Percentiles rank a stretch among this genome's conserved stretches.
phyloP scores from a whole-genome alignment of 2,329 filamentous ascomycete species.

The Pestalotiopsis sp. region DNA sequence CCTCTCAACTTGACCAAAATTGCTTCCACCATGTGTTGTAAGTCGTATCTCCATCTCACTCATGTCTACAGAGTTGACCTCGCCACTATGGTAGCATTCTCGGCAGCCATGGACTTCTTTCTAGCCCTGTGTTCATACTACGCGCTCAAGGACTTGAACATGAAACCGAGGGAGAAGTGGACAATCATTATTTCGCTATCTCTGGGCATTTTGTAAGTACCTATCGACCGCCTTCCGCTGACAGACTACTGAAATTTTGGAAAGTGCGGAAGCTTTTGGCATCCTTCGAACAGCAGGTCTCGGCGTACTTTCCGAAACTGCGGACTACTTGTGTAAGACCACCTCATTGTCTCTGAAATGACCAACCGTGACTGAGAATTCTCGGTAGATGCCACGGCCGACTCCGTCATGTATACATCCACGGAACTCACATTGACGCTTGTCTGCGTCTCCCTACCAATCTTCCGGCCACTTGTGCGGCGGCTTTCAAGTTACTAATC shows the following conservation, averaged over 20 bases:
- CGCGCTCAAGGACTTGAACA: slow-evolving; percentile 19
- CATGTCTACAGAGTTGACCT: neutral
- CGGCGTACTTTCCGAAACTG: slow-evolving; percentile 11
- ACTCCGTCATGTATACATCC: slow-evolving; percentile 18
- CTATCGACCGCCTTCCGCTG: neutral
- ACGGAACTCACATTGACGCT: slow-evolving; percentile 19
- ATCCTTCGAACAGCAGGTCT: slow-evolving; percentile 16
- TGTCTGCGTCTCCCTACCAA: slow-evolving; percentile 18
- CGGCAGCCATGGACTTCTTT: slow-evolving; percentile 21
- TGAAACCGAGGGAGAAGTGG: slow-evolving; percentile 18
- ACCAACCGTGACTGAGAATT: neutral
- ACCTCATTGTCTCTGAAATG: neutral
- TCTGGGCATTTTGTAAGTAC: slow-evolving; percentile 19
- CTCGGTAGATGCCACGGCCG: slow-evolving; percentile 16
- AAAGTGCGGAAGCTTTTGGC: slow-evolving; percentile 18
- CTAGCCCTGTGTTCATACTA: slow-evolving; percentile 18
- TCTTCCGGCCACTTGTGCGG: slow-evolving; percentile 20
- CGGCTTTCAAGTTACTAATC: neutral
- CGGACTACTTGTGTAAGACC: slow-evolving; percentile 17
- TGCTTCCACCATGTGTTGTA: slow-evolving; percentile 19
- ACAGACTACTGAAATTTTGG: neutral
- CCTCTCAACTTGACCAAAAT: slow-evolving; percentile 15
- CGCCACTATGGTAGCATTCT: slow-evolving; percentile 14
- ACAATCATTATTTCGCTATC: slow-evolving; percentile 18
- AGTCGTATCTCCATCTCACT: slow-evolving; percentile 2